Evolutionary conservation across 768 basidiomycete genomes (phyloP).

Genomic region (Termitomyces sp.): DNA sequence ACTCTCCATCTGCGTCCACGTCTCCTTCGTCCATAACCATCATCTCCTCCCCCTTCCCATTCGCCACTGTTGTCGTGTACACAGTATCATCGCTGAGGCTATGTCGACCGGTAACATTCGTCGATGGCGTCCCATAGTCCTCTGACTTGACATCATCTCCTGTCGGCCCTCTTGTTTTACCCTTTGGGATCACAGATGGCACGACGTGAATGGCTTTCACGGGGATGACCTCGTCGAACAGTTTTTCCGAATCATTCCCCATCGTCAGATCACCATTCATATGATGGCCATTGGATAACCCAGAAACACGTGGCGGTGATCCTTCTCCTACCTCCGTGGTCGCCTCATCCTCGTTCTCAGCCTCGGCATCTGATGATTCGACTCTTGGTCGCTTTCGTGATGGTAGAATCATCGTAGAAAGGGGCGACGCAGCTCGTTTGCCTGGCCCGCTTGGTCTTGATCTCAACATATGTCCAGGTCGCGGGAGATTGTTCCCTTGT

Average conservation of each 20-base stretch:
- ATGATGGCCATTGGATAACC: slow-evolving; percentile 13
- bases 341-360: slow-evolving; percentile 10
- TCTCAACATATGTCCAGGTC: slow-evolving; percentile 9
- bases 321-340: not conserved
- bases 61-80: slow-evolving; percentile 27
- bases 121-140: slow-evolving; percentile 17
- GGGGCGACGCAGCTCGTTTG: slow-evolving; percentile 12
- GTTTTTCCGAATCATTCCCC: not conserved
- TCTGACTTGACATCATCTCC: slow-evolving; percentile 46
- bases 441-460: slow-evolving; percentile 11
- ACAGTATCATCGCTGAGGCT: slow-evolving; percentile 21
- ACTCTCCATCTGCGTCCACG: slow-evolving; percentile 33
- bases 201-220: not conserved
- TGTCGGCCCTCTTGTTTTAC: slow-evolving; percentile 13
- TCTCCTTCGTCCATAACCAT: slow-evolving; percentile 16
- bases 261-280: slow-evolving; percentile 8
- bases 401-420: slow-evolving; percentile 6
- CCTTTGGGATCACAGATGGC: slow-evolving; percentile 2
- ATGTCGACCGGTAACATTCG: not conserved
- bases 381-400: slow-evolving; percentile 44
- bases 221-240: slow-evolving; percentile 9
- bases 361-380: slow-evolving; percentile 33
- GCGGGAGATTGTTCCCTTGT: not conserved
- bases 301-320: slow-evolving; percentile 6
- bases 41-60: slow-evolving; percentile 6